Conservation (phyloP, 2,329 filamentous ascomycete genomes). For the Diplodia sapinea region DNA sequence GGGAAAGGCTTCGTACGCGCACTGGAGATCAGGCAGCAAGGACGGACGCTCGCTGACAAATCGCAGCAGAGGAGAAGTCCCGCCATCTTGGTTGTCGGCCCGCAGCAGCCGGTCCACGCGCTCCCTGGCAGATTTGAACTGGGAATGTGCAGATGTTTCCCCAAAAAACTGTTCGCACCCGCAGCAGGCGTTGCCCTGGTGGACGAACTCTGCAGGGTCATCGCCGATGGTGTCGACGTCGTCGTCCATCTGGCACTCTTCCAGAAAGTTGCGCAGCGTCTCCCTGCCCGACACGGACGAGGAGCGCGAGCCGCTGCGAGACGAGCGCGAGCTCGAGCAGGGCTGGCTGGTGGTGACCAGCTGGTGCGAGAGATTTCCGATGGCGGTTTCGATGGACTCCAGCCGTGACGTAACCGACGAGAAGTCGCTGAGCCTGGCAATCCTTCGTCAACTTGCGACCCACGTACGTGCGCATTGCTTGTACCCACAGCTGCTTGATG, state of each 20-base stretch:
- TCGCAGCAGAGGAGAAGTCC: background rate
- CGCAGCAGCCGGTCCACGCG: background rate
- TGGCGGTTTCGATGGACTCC: constrained; percentile 5
- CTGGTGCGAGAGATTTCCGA: constrained; percentile 3
- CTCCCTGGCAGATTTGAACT: constrained; percentile 2
- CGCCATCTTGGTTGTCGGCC: background rate
- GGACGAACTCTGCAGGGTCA: constrained; percentile 3
- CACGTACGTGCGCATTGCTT: background rate
- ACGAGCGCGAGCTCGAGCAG: background rate
- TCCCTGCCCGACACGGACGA: background rate
- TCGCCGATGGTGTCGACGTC: background rate
- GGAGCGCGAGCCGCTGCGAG: background rate
- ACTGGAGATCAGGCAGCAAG: background rate
- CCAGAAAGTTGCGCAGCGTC: background rate
- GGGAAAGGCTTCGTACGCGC: constrained; percentile 1
- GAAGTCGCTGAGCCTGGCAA: constrained; percentile 7
- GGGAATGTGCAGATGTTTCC: constrained; percentile 1
- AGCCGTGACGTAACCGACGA: constrained; percentile 3
- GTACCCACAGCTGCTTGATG: constrained; percentile 13
- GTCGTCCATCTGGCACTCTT: constrained; percentile 5
- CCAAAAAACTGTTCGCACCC: constrained; percentile 17
- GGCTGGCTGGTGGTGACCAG: constrained; percentile 1
- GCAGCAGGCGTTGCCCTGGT: constrained; percentile 3
- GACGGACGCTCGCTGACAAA: background rate
- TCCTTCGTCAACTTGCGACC: background rate